Base-by-base conservation (phyloP, 116 monocot species). In the Posidonia oceanica region DNA sequence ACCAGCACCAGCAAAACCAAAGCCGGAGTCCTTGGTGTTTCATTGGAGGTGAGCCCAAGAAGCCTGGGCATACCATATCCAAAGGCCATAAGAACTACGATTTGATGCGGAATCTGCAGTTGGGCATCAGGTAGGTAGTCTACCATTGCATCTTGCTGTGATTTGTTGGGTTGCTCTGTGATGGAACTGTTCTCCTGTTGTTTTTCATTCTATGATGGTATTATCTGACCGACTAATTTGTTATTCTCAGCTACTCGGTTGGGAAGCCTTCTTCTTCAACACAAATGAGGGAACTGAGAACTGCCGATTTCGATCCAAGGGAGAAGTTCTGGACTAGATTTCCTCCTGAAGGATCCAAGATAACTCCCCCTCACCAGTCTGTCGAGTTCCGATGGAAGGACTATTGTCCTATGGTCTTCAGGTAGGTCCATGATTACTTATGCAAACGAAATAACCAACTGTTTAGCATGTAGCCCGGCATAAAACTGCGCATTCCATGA, bases 241-340 rank as follows among this genome's bases (percentile, higher is more conserved):
- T 39, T 51, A 36, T 17, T 68, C 62, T 48, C 55, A 94, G 96
- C 41, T 85, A 96, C 65, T 88, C 96, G 3, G 87, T 96, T 22
- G 91, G 96, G 36, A 96, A 82, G 66, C 83, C 83, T 3, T 67
- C 81, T 14, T 75, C 78, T 0, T 73, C 59, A 20, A 71, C 69
- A 37, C 48, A 71, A 52, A 71, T 83, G 86, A 80, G 91, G 69
- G 91, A 86, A 38, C 81, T 91, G 38, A 74, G 59, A 52, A 18
- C 61, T 8, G 61, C 59, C 4, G 91, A 95, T 86, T 95, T 95
- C 39, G 89, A 91, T 64, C 86, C 91, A 1, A 81, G 73, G 63
- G 96, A 91, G 75, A 91, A 91, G 75, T 91, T 78, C 68, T 91
- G 96, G 96, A 96, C 96, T 23, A 85, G 87, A 64, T 96, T 96